These are phyloP conservation scores for Astragalus glycyphyllos DNA, from an alignment of 306 rosid genomes.

Conservation along the genomic window DNA sequence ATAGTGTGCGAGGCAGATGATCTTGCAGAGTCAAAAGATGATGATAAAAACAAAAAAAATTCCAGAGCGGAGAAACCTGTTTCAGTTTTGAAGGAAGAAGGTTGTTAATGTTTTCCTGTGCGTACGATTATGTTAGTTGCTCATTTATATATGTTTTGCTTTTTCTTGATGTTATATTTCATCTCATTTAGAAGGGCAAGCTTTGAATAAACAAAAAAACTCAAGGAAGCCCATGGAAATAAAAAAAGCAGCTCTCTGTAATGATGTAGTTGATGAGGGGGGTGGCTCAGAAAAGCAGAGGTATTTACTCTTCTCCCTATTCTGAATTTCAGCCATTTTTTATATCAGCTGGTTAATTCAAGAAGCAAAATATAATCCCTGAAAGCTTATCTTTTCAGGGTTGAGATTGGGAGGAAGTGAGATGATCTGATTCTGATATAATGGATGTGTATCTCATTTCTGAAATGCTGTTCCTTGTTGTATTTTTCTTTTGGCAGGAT, in stretches of 20 bases:
- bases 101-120: conserved; percentile 48
- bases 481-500: conserved; percentile 62
- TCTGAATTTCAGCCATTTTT: conserved; percentile 32
- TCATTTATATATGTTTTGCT: neutral
- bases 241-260: conserved; percentile 58
- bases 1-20: conserved; percentile 51
- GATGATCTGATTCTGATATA: conserved; percentile 27
- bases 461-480: conserved; percentile 33
- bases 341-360: neutral
- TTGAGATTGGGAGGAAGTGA: conserved; percentile 29
- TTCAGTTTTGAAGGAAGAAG: conserved; percentile 61
- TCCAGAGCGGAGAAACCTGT: conserved; percentile 52
- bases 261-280: conserved; percentile 58
- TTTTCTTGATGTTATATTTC: conserved; percentile 35
- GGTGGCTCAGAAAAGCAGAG: conserved; percentile 85
- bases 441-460: conserved; percentile 5
- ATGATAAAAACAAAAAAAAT: conserved; percentile 46
- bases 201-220: conserved; percentile 37
- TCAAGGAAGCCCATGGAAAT: conserved; percentile 58
- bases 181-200: conserved; percentile 38
- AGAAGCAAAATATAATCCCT: conserved; percentile 22
- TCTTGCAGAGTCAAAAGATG: conserved; percentile 45
- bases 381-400: conserved; percentile 13
- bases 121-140: conserved; percentile 16
- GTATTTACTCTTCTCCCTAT: conserved; percentile 49